Percentiles rank a stretch among this genome's conserved stretches.
Conservation (phyloP, 208 protist species). For the Trypanosoma boissoni region DNA sequence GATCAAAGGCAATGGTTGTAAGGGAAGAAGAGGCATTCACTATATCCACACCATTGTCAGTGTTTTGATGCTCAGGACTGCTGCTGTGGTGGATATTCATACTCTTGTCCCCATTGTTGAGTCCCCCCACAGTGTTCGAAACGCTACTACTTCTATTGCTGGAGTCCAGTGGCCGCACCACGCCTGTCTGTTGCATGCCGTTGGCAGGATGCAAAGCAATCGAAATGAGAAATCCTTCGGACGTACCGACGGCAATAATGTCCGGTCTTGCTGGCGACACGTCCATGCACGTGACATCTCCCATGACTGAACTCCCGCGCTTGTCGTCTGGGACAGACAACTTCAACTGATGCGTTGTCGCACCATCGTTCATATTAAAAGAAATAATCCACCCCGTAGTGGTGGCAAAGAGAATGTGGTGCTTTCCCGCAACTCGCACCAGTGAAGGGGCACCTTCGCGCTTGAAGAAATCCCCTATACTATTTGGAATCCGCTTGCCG, state of each 20-base stretch:
- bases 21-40: slow-evolving; percentile 22
- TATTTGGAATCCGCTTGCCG: slow-evolving; percentile 33
- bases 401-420: slow-evolving; percentile 78
- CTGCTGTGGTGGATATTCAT: slow-evolving; percentile 11
- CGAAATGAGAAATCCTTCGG: slow-evolving; percentile 60
- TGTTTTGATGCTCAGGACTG: slow-evolving; percentile 20
- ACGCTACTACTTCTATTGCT: background rate
- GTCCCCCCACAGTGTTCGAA: background rate
- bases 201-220: slow-evolving; percentile 63
- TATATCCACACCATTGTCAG: background rate
- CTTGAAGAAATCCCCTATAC: slow-evolving; percentile 39
- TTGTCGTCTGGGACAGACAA: slow-evolving; percentile 4
- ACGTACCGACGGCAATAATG: slow-evolving; percentile 67
- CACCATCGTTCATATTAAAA: slow-evolving; percentile 64
- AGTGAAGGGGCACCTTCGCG: slow-evolving; percentile 58
- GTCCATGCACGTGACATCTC: slow-evolving; percentile 59
- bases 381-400: slow-evolving; percentile 70
- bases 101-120: background rate
- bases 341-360: slow-evolving; percentile 16
- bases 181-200: slow-evolving; percentile 47
- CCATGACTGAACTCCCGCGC: slow-evolving; percentile 19
- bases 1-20: slow-evolving; percentile 65
- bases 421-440: slow-evolving; percentile 76
- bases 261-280: slow-evolving; percentile 63
- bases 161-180: slow-evolving; percentile 54